These are phyloP conservation scores for Apiotrichum laibachii DNA, from an alignment of 1,284 basidiomycete species.

Conservation along the genomic window DNA sequence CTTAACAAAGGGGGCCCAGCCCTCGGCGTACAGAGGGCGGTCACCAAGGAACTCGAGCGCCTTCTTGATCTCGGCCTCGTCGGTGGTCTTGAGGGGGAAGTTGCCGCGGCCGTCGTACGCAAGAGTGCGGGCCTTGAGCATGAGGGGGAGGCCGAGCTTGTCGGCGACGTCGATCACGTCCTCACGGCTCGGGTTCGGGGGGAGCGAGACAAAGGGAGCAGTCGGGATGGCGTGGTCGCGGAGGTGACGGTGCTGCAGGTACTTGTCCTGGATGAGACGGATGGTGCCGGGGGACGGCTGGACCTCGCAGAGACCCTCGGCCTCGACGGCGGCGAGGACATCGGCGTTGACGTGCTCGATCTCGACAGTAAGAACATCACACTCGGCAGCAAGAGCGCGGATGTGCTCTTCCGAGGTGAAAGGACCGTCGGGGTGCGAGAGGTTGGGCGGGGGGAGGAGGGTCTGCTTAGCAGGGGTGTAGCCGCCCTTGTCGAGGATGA, in stretches of 20 bases:
- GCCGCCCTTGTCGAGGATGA: constrained; percentile 80
- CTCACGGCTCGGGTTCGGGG: constrained; percentile 47
- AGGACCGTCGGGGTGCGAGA: constrained; percentile 79
- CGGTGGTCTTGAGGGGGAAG: constrained; percentile 63
- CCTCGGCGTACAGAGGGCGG: constrained; percentile 81
- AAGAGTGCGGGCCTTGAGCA: constrained; percentile 92
- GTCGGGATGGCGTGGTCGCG: constrained; percentile 62
- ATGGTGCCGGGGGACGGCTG: constrained; percentile 85
- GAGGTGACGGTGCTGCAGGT: constrained; percentile 80
- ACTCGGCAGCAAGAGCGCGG: constrained; percentile 70
- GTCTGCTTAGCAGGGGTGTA: constrained; percentile 89
- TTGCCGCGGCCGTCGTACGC: constrained; percentile 98
- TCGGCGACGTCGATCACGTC: constrained; percentile 60
- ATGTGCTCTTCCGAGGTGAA: constrained; percentile 83
- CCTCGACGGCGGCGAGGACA: constrained; percentile 67
- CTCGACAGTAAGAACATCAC: constrained; percentile 90
- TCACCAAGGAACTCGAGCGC: constrained; percentile 67
- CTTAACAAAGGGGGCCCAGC: constrained; percentile 83
- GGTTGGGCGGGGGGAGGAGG: constrained; percentile 58
- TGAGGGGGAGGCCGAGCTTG: constrained; percentile 77
- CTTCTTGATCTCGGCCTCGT: constrained; percentile 57
- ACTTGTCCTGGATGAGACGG: constrained; percentile 92
- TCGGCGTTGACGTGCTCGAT: constrained; percentile 93
- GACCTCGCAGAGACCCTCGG: constrained; percentile 60
- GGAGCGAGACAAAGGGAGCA: constrained; percentile 66